phyloP scores from a whole-genome alignment of 495 filamentous ascomycete species.

The Aspergillus saccharolyticus region DNA sequence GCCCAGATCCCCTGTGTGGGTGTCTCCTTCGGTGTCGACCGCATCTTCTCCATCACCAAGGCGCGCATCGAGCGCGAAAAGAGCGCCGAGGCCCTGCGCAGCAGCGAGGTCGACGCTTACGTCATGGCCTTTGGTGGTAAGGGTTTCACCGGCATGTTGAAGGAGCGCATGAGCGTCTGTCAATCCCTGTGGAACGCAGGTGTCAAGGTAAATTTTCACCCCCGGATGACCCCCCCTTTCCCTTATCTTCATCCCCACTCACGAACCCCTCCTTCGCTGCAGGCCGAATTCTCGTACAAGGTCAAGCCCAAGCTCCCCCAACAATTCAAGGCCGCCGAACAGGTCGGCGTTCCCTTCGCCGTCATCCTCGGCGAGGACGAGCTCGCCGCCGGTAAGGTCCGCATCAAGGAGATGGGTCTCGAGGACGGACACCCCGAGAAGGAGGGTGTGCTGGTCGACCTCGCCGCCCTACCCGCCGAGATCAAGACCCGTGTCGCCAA shows the following conservation, averaged over 20 bases:
- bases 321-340: constrained; percentile 78
- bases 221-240: neutral
- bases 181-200: constrained; percentile 71
- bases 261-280: constrained; percentile 11
- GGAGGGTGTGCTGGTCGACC: constrained; percentile 68
- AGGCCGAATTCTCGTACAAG: constrained; percentile 76
- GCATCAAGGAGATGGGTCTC: constrained; percentile 80
- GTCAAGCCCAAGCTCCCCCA: constrained; percentile 70
- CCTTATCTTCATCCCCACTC: neutral
- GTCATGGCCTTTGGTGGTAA: constrained; percentile 94
- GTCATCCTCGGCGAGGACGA: constrained; percentile 81
- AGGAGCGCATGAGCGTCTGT: constrained; percentile 74
- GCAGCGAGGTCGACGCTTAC: constrained; percentile 77
- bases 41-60: constrained; percentile 89
- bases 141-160: constrained; percentile 72
- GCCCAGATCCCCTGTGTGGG: constrained; percentile 85
- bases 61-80: constrained; percentile 63
- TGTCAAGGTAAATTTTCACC: constrained; percentile 53
- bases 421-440: constrained; percentile 78
- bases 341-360: constrained; percentile 63
- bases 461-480: constrained; percentile 6
- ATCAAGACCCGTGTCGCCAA: constrained; percentile 4
- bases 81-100: constrained; percentile 44
- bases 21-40: constrained; percentile 91
- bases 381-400: constrained; percentile 65